Evolutionary conservation across 331 rosid species (phyloP).

Genomic region (Telfairia occidentalis): DNA sequence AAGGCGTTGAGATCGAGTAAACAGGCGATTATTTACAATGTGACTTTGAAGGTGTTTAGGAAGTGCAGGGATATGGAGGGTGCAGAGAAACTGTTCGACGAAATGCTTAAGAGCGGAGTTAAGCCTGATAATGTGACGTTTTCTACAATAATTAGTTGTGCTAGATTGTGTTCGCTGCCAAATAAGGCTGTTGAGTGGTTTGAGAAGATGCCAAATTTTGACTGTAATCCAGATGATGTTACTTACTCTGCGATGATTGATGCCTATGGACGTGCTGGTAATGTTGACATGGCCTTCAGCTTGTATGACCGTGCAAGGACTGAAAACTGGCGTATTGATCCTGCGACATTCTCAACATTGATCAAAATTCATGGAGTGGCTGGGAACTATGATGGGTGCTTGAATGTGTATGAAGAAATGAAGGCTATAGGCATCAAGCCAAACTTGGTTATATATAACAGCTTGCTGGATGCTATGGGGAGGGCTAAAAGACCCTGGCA

Average conservation of each 20-base stretch:
- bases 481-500: slow-evolving; percentile 63
- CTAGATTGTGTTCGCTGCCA: slow-evolving; percentile 40
- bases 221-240: slow-evolving; percentile 48
- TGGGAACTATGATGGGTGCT: slow-evolving; percentile 65
- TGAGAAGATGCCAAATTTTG: slow-evolving; percentile 60
- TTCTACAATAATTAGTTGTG: slow-evolving; percentile 63
- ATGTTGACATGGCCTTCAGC: slow-evolving; percentile 54
- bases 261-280: slow-evolving; percentile 66
- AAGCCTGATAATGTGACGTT: slow-evolving; percentile 58
- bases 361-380: slow-evolving; percentile 58
- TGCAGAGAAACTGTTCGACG: slow-evolving; percentile 77
- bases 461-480: slow-evolving; percentile 70
- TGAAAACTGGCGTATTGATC: slow-evolving; percentile 61
- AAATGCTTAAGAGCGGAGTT: slow-evolving; percentile 53
- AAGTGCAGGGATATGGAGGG: slow-evolving; percentile 39
- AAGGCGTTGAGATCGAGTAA: slow-evolving; percentile 20
- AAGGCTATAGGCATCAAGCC: slow-evolving; percentile 64
- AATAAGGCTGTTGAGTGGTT: slow-evolving; percentile 71
- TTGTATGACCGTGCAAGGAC: slow-evolving; percentile 64
- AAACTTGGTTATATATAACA: slow-evolving; percentile 43
- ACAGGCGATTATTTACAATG: slow-evolving; percentile 53
- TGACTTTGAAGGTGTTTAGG: slow-evolving; percentile 49
- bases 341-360: slow-evolving; percentile 44
- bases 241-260: slow-evolving; percentile 51
- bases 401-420: slow-evolving; percentile 73